Conservation (phyloP, 352 stramenopile genomes). For the Phytophthora agathidicida region DNA sequence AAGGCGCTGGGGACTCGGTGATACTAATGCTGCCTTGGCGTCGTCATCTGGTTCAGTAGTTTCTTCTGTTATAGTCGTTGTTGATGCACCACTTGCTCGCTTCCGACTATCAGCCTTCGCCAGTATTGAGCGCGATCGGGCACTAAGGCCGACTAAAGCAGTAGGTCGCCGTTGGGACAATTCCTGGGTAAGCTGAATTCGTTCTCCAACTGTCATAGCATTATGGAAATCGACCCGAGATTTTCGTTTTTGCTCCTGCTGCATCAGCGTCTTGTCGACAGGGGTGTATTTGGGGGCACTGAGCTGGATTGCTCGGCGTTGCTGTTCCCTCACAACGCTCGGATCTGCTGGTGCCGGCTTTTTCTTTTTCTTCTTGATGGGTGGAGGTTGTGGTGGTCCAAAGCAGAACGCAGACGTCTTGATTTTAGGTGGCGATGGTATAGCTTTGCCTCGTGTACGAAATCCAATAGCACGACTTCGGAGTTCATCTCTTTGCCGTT, state of each 20-base stretch:
- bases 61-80: slow-evolving; percentile 9
- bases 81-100: slow-evolving; percentile 10
- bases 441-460: slow-evolving; percentile 64
- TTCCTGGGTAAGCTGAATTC: slow-evolving; percentile 58
- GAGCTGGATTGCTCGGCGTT: slow-evolving; percentile 59
- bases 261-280: slow-evolving; percentile 61
- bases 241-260: slow-evolving; percentile 65
- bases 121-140: slow-evolving; percentile 30
- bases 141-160: slow-evolving; percentile 14
- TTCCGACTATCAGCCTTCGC: slow-evolving; percentile 23
- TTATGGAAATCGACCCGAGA: slow-evolving; percentile 62
- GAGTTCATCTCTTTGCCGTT: slow-evolving; percentile 73
- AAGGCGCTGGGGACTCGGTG: slow-evolving; percentile 15
- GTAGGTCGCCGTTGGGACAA: slow-evolving; percentile 45
- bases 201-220: slow-evolving; percentile 73
- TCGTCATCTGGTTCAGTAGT: not conserved
- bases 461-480: slow-evolving; percentile 65
- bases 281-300: slow-evolving; percentile 70
- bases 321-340: slow-evolving; percentile 52
- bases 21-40: slow-evolving; percentile 2
- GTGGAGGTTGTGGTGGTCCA: slow-evolving; percentile 42
- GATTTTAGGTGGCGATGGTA: slow-evolving; percentile 51
- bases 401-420: slow-evolving; percentile 66
- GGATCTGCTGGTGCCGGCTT: slow-evolving; percentile 41
- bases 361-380: slow-evolving; percentile 40